Conservation (phyloP, 2,329 filamentous ascomycete genomes). For the Talaromyces rugulosus region DNA sequence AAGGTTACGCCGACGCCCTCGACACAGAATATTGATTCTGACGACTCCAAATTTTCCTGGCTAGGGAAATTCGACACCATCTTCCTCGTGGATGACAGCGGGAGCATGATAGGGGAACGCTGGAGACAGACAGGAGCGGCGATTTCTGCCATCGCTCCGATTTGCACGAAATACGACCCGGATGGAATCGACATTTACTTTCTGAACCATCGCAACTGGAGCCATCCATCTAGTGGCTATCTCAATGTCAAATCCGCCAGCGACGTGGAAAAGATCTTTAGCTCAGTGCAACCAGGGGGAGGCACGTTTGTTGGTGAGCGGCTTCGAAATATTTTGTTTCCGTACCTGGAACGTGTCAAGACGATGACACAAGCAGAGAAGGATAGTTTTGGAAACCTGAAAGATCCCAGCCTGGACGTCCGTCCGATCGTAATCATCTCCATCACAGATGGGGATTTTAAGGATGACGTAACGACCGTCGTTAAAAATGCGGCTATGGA, state of each 20-base stretch:
- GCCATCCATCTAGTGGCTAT: slow-evolving; percentile 52
- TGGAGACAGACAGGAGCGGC: slow-evolving; percentile 73
- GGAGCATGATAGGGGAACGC: slow-evolving; percentile 71
- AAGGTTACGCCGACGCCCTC: background rate
- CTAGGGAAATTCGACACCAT: slow-evolving; percentile 77
- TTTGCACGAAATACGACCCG: slow-evolving; percentile 72
- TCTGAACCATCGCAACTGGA: slow-evolving; percentile 60
- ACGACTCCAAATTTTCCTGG: slow-evolving; percentile 70
- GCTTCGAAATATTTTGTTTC: slow-evolving; percentile 65
- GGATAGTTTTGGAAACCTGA: slow-evolving; percentile 27
- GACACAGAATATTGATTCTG: background rate
- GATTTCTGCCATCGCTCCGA: slow-evolving; percentile 69
- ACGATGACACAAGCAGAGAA: slow-evolving; percentile 28
- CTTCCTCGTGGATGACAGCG: slow-evolving; percentile 89
- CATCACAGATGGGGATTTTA: slow-evolving; percentile 81
- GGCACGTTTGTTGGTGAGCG: slow-evolving; percentile 71
- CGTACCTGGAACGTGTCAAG: slow-evolving; percentile 62
- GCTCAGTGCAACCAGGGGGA: slow-evolving; percentile 58
- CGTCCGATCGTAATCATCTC: slow-evolving; percentile 89
- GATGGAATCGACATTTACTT: slow-evolving; percentile 93
- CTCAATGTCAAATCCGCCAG: slow-evolving; percentile 57
- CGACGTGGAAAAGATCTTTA: slow-evolving; percentile 66
- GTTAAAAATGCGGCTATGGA: slow-evolving; percentile 65
- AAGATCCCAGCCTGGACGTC: slow-evolving; percentile 36
- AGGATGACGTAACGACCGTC: slow-evolving; percentile 70